Conservation (phyloP, 1,284 basidiomycete genomes). For the Malassezia caprae region DNA sequence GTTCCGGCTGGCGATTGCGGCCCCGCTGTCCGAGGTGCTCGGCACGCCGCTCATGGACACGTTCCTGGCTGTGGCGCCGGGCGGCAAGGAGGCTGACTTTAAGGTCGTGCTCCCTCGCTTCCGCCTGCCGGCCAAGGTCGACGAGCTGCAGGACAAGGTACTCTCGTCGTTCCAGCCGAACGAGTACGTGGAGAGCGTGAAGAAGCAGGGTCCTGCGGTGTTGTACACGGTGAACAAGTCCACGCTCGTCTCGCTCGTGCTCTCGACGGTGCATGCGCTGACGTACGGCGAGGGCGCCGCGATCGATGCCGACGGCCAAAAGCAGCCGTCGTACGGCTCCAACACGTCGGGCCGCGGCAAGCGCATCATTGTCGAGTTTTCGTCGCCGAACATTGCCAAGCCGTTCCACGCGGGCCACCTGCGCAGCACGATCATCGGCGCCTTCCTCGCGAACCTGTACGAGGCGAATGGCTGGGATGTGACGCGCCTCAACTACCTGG, state of each 20-base stretch:
- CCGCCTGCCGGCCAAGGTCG: conserved; percentile 70
- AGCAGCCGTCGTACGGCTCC: conserved; percentile 40
- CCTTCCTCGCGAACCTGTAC: conserved; percentile 84
- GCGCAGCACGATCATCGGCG: conserved; percentile 92
- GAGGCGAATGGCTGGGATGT: conserved; percentile 89
- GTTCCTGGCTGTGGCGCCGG: conserved; percentile 74
- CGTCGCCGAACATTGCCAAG: conserved; percentile 95
- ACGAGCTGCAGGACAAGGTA: conserved; percentile 67
- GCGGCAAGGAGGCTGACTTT: conserved; percentile 78
- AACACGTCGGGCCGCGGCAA: conserved; percentile 42
- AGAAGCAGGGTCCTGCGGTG: conserved; percentile 38
- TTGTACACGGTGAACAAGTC: conserved; percentile 44
- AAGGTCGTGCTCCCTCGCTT: conserved; percentile 84
- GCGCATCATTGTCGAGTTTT: conserved; percentile 62
- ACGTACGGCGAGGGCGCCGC: conserved; percentile 52
- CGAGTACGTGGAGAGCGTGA: conserved; percentile 29
- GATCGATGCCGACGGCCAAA: conserved; percentile 23
- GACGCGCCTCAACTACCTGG: conserved; percentile 73
- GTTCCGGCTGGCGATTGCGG: conserved; percentile 74
- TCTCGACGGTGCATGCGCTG: conserved; percentile 69
- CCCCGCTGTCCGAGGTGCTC: conserved; percentile 63
- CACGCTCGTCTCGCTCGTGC: conserved; percentile 64
- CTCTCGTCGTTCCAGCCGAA: conserved; percentile 52
- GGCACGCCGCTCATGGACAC: conserved; percentile 55
- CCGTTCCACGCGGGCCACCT: conserved; percentile 97